phyloP scores from a whole-genome alignment of 2,329 filamentous ascomycete species.

The Eurotiales sp. region DNA sequence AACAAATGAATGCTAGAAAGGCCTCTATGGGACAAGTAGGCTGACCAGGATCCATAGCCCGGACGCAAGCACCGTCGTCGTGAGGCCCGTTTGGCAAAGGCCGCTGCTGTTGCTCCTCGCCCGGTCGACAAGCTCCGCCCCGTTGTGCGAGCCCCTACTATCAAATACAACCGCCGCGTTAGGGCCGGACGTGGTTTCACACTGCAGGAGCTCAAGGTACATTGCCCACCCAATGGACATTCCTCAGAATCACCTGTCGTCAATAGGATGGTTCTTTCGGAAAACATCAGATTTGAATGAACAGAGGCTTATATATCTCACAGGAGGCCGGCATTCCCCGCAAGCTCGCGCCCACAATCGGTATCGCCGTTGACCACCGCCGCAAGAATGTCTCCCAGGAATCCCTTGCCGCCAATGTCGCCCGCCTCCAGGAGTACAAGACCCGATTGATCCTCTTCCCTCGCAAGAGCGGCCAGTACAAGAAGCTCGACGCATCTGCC shows the following conservation, averaged over 20 bases:
- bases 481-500: conserved; percentile 84
- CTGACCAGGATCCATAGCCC: conserved; percentile 57
- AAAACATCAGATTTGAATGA: not conserved
- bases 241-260: conserved; percentile 17
- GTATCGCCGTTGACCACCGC: conserved; percentile 93
- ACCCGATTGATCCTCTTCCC: conserved; percentile 96
- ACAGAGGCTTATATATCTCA: conserved; percentile 11
- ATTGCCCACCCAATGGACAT: not conserved
- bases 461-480: conserved; percentile 87
- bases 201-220: conserved; percentile 95
- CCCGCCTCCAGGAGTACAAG: conserved; percentile 97
- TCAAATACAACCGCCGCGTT: conserved; percentile 99
- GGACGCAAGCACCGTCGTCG: conserved; percentile 94
- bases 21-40: too few relatives aligned
- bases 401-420: conserved; percentile 89
- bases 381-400: conserved; percentile 97
- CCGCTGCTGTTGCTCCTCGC: conserved; percentile 88
- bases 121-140: conserved; percentile 96
- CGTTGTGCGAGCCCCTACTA: conserved; percentile 92
- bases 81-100: conserved; percentile 88
- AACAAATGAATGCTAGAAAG: not conserved
- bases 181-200: conserved; percentile 97
- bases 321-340: conserved; percentile 94
- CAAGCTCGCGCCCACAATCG: conserved; percentile 91
- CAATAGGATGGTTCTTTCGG: not conserved